Percentiles rank a stretch among this genome's conserved stretches.
Conservation (phyloP, 768 basidiomycete species). For the Termitomyces sp. region DNA sequence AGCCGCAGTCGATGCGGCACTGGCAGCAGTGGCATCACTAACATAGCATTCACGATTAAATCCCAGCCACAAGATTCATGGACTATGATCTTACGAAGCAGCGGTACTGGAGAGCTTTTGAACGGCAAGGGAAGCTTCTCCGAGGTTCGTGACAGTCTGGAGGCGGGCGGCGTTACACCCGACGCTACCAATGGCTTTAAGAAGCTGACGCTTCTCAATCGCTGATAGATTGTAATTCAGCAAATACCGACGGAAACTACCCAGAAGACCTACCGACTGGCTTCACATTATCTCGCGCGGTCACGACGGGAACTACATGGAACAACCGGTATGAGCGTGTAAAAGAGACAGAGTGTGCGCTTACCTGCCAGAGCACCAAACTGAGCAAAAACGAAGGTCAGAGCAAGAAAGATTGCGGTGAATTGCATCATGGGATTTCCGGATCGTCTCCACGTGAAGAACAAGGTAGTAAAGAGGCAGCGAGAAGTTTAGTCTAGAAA, state of each 20-base stretch:
- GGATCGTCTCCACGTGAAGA: background rate
- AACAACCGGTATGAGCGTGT: background rate
- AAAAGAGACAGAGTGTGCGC: background rate
- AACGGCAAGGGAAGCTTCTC: slow-evolving; percentile 9
- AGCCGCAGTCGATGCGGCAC: slow-evolving; percentile 16
- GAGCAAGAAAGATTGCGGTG: slow-evolving; percentile 4
- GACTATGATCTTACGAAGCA: slow-evolving; percentile 4
- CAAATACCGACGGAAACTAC: background rate
- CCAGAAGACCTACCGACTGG: background rate
- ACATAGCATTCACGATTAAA: background rate
- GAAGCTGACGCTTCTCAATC: slow-evolving; percentile 9
- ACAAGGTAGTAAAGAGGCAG: background rate
- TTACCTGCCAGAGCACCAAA: slow-evolving; percentile 10
- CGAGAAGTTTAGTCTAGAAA: background rate
- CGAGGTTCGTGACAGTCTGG: slow-evolving; percentile 11
- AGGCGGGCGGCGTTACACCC: slow-evolving; percentile 13
- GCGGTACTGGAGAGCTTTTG: slow-evolving; percentile 10
- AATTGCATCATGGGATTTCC: slow-evolving; percentile 2
- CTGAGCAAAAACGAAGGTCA: slow-evolving; percentile 7
- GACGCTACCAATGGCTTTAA: slow-evolving; percentile 11
- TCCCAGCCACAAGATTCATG: background rate
- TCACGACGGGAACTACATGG: background rate
- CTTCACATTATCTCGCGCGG: background rate
- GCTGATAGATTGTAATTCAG: background rate
- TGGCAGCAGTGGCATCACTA: slow-evolving; percentile 17